A percentile compares a stretch with the other conserved stretches of the same genome.
phyloP scores from a whole-genome alignment of 78 protist genomes.

The Bigelowiella natans region DNA sequence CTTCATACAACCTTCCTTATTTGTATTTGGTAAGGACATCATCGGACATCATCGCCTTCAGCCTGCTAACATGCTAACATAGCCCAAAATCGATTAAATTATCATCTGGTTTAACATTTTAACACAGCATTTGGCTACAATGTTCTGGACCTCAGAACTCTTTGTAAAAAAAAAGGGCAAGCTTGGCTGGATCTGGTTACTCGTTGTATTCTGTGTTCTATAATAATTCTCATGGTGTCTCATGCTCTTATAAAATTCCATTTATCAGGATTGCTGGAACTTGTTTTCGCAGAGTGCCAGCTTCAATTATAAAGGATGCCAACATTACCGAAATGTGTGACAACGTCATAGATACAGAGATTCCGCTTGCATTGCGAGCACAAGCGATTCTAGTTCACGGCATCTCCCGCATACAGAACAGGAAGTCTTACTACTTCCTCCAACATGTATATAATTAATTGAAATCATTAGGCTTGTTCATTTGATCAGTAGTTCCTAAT shows the following conservation, averaged over 20 bases:
- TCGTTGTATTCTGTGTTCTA: neutral
- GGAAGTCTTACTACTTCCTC: neutral
- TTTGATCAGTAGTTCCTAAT: too few relatives aligned
- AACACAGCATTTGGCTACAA: neutral
- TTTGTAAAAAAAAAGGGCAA: neutral
- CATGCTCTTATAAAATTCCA: neutral
- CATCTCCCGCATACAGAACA: neutral
- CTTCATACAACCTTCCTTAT: too few relatives aligned
- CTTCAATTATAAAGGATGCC: neutral
- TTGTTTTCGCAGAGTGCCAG: neutral
- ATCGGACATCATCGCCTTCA: too few relatives aligned
- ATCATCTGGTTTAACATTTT: too few relatives aligned
- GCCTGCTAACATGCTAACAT: too few relatives aligned
- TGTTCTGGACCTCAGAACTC: neutral
- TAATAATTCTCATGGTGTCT: neutral
- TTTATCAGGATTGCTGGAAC: neutral
- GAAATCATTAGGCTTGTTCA: neutral
- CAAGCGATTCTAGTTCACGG: neutral
- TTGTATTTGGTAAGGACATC: too few relatives aligned
- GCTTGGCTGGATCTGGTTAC: neutral
- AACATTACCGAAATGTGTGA: neutral
- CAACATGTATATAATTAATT: neutral
- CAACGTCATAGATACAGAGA: neutral
- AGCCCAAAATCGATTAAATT: too few relatives aligned
- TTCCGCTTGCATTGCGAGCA: neutral